These are phyloP conservation scores for Pelargonium australe DNA, from an alignment of 441 rosid genomes.

Conservation along the genomic window DNA sequence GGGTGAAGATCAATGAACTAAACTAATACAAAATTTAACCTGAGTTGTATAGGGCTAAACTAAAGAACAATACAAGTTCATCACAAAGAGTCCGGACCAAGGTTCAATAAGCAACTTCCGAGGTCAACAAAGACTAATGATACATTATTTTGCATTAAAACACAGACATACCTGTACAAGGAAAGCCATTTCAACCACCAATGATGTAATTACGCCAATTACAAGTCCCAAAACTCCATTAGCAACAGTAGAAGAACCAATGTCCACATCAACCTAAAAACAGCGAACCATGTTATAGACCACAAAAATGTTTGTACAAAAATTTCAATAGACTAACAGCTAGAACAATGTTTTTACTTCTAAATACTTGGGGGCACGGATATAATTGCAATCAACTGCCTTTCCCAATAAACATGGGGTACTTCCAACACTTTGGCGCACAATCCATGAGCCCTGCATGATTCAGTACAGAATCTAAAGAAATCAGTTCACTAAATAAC, in stretches of 20 bases:
- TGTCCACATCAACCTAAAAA: constrained; percentile 85
- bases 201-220: constrained; percentile 74
- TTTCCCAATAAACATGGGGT: constrained; percentile 96
- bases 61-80: no score
- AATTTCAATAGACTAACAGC: not conserved
- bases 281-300: constrained; percentile 17
- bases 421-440: constrained; percentile 98
- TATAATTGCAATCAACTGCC: constrained; percentile 94
- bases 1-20: no score
- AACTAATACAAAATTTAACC: no score
- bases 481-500: constrained; percentile 6
- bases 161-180: constrained; percentile 76
- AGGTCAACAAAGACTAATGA: not conserved
- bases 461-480: constrained; percentile 19
- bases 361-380: constrained; percentile 71
- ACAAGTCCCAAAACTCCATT: constrained; percentile 98
- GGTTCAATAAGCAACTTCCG: not conserved
- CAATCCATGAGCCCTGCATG: constrained; percentile 94
- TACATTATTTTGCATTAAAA: constrained; percentile 3
- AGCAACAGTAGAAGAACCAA: constrained; percentile 97
- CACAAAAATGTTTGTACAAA: not conserved
- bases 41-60: no score
- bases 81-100: no score
- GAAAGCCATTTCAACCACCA: constrained; percentile 99
- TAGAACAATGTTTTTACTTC: constrained; percentile 44